These are phyloP conservation scores for Ophiosphaerella korrae DNA, from an alignment of 2,329 filamentous ascomycete species.

Conservation along the genomic window DNA sequence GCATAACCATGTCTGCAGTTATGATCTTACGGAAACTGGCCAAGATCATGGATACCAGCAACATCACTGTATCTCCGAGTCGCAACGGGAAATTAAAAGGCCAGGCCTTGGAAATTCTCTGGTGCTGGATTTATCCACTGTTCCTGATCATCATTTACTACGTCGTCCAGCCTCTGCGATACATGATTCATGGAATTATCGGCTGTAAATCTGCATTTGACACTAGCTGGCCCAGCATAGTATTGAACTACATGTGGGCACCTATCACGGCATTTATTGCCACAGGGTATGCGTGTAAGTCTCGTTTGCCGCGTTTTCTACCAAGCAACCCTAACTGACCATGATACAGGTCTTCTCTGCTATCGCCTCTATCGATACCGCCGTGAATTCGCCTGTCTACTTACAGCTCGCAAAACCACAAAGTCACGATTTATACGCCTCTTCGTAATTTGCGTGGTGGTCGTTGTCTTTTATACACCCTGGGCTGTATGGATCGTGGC, in stretches of 20 bases:
- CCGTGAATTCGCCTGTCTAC: slow-evolving; percentile 61
- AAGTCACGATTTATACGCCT: slow-evolving; percentile 67
- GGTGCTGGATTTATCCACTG: slow-evolving; percentile 62
- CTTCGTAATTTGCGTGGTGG: slow-evolving; percentile 60
- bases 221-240: slow-evolving; percentile 62
- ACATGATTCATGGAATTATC: slow-evolving; percentile 61
- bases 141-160: slow-evolving; percentile 63
- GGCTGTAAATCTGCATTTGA: slow-evolving; percentile 63
- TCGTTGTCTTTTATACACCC: slow-evolving; percentile 60
- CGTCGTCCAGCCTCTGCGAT: slow-evolving; percentile 64
- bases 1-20: slow-evolving; percentile 57
- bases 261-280: slow-evolving; percentile 59
- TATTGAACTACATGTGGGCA: slow-evolving; percentile 62
- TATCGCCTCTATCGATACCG: slow-evolving; percentile 66
- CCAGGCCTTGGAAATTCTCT: slow-evolving; percentile 57
- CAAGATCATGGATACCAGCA: slow-evolving; percentile 64
- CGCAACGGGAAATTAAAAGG: slow-evolving; percentile 54
- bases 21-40: slow-evolving; percentile 67
- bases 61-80: slow-evolving; percentile 57
- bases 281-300: slow-evolving; percentile 63
- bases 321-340: slow-evolving; percentile 14
- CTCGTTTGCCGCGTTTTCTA: neutral
- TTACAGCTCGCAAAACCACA: slow-evolving; percentile 59
- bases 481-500: slow-evolving; percentile 55
- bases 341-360: slow-evolving; percentile 59